Evolutionary conservation across 306 rosid species (phyloP), one percentile per base, ranked within the genome.

Genomic region (Vigna trinervia): DNA sequence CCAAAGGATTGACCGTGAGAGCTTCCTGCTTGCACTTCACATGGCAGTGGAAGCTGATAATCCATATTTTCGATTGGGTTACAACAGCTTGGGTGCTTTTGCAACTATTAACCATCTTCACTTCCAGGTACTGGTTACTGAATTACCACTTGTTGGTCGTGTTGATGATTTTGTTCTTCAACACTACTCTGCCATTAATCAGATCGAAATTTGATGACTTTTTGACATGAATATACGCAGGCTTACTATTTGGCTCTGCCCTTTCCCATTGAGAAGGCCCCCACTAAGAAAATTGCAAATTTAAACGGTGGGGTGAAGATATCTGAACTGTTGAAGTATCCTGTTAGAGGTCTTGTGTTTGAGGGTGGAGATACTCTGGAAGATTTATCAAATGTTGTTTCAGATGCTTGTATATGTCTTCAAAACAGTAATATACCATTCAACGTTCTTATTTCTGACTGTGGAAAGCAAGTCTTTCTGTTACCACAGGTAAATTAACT

Each of bases 41-140:
- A 90, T 94, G 98, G 97, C 96, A 0, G 88, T 54, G 1, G 98
- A 89, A 87, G 98, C 97, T 1, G 88, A 84, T 20, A 89, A 80
- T 77, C 88, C 93, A 0, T 88, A 89, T 83, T 94, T 94, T 60
- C 90, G 98, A 14, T 39, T 94, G 83, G 98, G 98, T 69, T 94
- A 94, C 86, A 94, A 94, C 87, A 94, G 98, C 87, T 82, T 94
- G 78, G 98, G 98, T 62, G 98, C 98, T 48, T 94, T 94, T 74
- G 97, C 98, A n/a, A 94, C 98, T 36, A 94, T 94, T 85, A 94
- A 94, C 81, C 98, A 94, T 86, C 98, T 94, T 79, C 98, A 94
- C 87, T 94, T 91, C 86, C 98, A 94, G 97, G 98, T 94, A 78
- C 20, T 73, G 46, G 58, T 66, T 34, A 57, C 19, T 39, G 6